phyloP scores from a whole-genome alignment of 495 filamentous ascomycete species.

The Trichoderma reesei region DNA sequence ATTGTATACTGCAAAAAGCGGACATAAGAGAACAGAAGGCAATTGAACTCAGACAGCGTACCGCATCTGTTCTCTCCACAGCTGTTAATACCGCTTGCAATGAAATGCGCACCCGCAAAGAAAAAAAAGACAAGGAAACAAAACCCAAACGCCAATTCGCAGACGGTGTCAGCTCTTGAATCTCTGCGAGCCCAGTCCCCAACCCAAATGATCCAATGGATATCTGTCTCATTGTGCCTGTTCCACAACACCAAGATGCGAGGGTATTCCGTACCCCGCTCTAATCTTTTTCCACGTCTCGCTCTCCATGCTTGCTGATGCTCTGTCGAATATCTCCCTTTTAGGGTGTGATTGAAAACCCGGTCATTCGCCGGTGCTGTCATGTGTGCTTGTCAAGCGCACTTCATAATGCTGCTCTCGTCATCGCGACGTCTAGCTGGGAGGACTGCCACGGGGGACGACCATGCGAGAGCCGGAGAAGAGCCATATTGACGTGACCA shows the following conservation, averaged over 20 bases:
- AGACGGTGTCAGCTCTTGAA: conserved; percentile 43
- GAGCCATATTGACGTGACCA: conserved; percentile 22
- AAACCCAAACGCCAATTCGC: conserved; percentile 30
- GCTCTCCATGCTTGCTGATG: not conserved
- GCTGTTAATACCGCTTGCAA: too few relatives aligned
- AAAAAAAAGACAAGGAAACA: conserved; percentile 16
- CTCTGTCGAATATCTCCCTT: not conserved
- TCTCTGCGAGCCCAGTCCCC: not conserved
- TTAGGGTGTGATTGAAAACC: not conserved
- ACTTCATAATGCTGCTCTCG: not conserved
- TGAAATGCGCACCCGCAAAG: not conserved
- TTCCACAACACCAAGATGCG: not conserved
- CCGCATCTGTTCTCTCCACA: not conserved
- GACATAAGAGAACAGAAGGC: conserved; percentile 13
- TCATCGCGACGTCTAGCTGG: not conserved
- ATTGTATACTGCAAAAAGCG: not conserved
- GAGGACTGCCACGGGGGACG: not conserved
- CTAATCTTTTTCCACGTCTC: not conserved
- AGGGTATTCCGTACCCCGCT: not conserved
- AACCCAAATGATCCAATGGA: not conserved
- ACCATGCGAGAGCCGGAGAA: conserved; percentile 17
- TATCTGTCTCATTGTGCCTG: not conserved
- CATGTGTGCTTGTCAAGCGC: not conserved
- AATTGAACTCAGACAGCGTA: conserved; percentile 10
- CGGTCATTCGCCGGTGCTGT: not conserved